These are phyloP conservation scores for Talaromyces piceae DNA, from an alignment of 2,329 filamentous ascomycete species.

Conservation along the genomic window DNA sequence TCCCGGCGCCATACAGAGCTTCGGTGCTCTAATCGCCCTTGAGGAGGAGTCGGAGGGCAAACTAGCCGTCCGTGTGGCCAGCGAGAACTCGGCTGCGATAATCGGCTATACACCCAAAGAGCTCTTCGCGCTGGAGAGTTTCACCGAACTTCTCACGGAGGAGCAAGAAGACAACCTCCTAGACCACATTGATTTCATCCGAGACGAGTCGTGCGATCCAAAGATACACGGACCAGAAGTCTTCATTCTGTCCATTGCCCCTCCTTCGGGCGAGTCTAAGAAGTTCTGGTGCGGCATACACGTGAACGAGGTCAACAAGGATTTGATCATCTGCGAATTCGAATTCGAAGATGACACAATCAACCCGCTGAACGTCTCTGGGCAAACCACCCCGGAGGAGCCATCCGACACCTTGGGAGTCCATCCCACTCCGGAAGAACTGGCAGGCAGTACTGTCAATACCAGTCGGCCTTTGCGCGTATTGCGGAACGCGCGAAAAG, in stretches of 20 bases:
- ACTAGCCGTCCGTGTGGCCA: conserved; percentile 64
- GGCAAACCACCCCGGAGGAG: conserved; percentile 49
- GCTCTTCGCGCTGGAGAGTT: conserved; percentile 66
- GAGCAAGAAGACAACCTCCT: conserved; percentile 77
- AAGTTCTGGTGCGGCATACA: conserved; percentile 89
- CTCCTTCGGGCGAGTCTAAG: conserved; percentile 46
- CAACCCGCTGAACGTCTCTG: conserved; percentile 58
- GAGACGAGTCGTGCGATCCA: conserved; percentile 72
- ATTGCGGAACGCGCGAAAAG: conserved; percentile 64
- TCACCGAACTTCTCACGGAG: conserved; percentile 75
- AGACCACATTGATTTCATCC: conserved; percentile 82
- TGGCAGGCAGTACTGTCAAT: conserved; percentile 66
- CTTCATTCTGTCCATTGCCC: conserved; percentile 68
- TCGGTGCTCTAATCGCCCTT: conserved; percentile 68
- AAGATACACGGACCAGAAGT: conserved; percentile 73
- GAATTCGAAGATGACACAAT: conserved; percentile 71
- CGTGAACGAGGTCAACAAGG: conserved; percentile 58
- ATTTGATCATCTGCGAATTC: conserved; percentile 78
- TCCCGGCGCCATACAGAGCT: conserved; percentile 74
- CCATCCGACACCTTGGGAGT: conserved; percentile 68
- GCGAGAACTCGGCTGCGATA: conserved; percentile 69
- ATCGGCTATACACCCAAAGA: conserved; percentile 71
- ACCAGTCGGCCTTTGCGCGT: conserved; percentile 66
- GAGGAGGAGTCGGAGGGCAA: conserved; percentile 62
- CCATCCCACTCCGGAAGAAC: conserved; percentile 65